Conservation (phyloP, 1,284 basidiomycete species). For the Cutaneotrichosporon sp. region DNA sequence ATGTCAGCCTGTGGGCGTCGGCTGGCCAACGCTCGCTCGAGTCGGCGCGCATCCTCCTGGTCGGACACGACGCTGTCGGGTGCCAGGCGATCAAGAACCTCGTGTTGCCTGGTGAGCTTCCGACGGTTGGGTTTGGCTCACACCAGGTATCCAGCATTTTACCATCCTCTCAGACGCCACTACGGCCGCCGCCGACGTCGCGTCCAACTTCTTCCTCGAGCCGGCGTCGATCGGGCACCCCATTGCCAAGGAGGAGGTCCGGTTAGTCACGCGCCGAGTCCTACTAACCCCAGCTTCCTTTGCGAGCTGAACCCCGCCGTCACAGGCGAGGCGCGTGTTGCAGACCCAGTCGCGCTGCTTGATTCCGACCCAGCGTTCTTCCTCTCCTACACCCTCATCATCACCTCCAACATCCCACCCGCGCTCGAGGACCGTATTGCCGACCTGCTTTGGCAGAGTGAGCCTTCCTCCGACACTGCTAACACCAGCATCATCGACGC, state of each 20-base stretch:
- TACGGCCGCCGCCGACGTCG: conserved; percentile 73
- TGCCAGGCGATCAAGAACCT: conserved; percentile 91
- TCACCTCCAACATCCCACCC: conserved; percentile 74
- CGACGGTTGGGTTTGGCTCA: neutral
- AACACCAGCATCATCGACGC: conserved; percentile 35
- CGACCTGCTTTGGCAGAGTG: conserved; percentile 64
- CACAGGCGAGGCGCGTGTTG: conserved; percentile 65
- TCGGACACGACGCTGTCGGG: conserved; percentile 75
- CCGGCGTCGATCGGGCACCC: conserved; percentile 71
- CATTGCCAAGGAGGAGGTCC: conserved; percentile 76
- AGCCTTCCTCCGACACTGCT: conserved; percentile 20
- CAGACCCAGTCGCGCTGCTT: conserved; percentile 63
- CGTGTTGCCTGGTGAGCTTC: conserved; percentile 70
- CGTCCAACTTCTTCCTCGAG: conserved; percentile 94
- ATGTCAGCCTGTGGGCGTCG: conserved; percentile 81
- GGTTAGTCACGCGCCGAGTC: conserved; percentile 39
- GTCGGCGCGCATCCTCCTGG: conserved; percentile 73
- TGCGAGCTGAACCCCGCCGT: conserved; percentile 87
- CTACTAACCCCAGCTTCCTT: conserved; percentile 56
- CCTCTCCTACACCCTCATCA: conserved; percentile 69
- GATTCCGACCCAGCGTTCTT: conserved; percentile 59
- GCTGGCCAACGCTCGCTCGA: conserved; percentile 92
- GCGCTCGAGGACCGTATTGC: conserved; percentile 63
- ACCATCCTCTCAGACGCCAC: conserved; percentile 72
- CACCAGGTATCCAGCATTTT: conserved; percentile 74